These are phyloP conservation scores for Escallonia herrerae DNA, from an alignment of 129 eudicot genomes.

Conservation along the genomic window DNA sequence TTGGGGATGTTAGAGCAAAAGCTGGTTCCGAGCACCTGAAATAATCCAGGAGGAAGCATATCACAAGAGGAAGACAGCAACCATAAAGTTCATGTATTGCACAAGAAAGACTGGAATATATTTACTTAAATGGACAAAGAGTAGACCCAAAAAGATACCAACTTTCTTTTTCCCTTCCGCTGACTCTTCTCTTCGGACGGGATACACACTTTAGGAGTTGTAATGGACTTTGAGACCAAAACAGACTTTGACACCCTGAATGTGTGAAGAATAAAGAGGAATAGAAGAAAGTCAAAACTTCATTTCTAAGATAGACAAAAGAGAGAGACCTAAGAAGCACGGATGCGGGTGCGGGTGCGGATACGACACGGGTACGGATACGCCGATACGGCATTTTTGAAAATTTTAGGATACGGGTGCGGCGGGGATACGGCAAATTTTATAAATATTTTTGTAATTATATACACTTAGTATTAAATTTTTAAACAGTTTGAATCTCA, in stretches of 20 bases:
- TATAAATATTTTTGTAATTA: too few species aligned
- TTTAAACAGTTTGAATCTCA: too few species aligned
- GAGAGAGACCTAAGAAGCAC: too few species aligned
- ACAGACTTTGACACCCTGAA: slow-evolving; percentile 18
- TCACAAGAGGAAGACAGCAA: not conserved
- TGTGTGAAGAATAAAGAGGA: not conserved
- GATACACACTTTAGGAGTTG: slow-evolving; percentile 24
- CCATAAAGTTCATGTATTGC: not conserved
- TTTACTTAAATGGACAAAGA: not conserved
- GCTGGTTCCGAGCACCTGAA: slow-evolving; percentile 9
- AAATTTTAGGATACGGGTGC: too few species aligned
- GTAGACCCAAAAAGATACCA: slow-evolving; percentile 17
- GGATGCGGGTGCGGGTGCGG: too few species aligned
- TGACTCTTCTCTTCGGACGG: slow-evolving; percentile 14
- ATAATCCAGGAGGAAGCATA: not conserved
- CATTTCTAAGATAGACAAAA: too few species aligned
- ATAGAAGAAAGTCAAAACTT: not conserved
- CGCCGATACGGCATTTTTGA: too few species aligned
- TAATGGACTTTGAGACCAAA: slow-evolving; percentile 20
- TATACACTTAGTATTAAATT: too few species aligned
- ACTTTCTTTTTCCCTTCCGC: slow-evolving; percentile 49
- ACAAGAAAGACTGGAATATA: not conserved
- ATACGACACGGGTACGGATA: too few species aligned
- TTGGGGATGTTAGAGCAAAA: slow-evolving; percentile 1
- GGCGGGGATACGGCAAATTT: too few species aligned